A percentile compares a stretch with the other conserved stretches of the same genome.
Conservation (phyloP, 768 basidiomycete species). For the Kwoniella mangroviensis region DNA sequence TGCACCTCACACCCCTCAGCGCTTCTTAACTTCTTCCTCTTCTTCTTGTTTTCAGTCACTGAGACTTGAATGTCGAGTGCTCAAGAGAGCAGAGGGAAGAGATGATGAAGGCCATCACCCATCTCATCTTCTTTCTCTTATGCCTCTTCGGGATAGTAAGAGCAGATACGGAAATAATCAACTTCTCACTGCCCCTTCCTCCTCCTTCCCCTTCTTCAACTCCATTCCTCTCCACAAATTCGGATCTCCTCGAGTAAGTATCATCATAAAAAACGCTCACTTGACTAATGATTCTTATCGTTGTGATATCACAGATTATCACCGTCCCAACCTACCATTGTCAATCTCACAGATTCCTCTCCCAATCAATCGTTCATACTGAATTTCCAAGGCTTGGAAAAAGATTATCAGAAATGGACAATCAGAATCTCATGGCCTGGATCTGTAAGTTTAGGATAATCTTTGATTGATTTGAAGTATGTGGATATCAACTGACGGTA, state of each 20-base stretch:
- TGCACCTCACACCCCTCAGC: neutral
- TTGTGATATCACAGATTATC: constrained; percentile 10
- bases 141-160: neutral
- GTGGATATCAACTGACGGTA: neutral
- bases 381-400: neutral
- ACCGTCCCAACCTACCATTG: constrained; percentile 12
- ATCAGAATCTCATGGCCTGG: constrained; percentile 45
- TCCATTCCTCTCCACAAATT: neutral
- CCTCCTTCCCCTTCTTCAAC: neutral
- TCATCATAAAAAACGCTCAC: too few species aligned
- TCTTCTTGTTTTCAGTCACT: neutral
- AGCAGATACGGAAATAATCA: constrained; percentile 47
- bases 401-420: constrained; percentile 31
- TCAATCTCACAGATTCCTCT: constrained; percentile 12
- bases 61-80: neutral
- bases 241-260: neutral
- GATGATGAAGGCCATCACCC: neutral
- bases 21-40: neutral
- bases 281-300: neutral
- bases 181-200: constrained; percentile 34
- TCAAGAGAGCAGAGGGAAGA: too few species aligned
- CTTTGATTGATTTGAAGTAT: neutral
- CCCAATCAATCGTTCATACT: constrained; percentile 17
- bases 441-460: too few species aligned
- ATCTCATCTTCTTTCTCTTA: neutral